phyloP scores from a whole-genome alignment of 2,329 filamentous ascomycete species.

The Fusarium neocosmosporiellum region DNA sequence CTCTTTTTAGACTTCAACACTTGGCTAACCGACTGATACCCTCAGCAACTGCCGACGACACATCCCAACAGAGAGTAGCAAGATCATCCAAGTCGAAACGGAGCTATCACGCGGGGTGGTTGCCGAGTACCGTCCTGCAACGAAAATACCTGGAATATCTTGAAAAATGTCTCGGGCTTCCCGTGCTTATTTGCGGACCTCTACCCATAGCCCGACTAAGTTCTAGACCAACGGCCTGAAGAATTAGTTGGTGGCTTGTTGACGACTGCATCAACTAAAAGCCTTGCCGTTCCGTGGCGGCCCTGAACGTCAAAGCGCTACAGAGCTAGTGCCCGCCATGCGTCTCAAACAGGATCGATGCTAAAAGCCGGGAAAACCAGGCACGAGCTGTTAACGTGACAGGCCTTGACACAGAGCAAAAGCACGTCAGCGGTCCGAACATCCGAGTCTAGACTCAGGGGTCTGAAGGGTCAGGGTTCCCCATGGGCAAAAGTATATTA shows the following conservation, averaged over 20 bases:
- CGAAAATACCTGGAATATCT: not conserved
- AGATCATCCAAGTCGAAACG: not conserved
- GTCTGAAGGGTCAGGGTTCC: not conserved
- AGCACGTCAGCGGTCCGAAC: not conserved
- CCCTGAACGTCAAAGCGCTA: not conserved
- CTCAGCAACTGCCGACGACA: not conserved
- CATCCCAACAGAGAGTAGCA: not conserved
- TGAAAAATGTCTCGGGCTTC: not conserved
- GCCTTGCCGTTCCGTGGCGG: not conserved
- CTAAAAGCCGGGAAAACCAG: not conserved
- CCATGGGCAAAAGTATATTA: not conserved
- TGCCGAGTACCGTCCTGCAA: not conserved
- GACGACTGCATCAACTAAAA: not conserved
- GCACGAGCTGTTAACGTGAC: not conserved
- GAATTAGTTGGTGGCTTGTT: not conserved
- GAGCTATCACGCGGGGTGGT: not conserved
- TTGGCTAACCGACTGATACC: not conserved
- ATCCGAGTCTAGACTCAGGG: not conserved
- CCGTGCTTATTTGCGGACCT: not conserved
- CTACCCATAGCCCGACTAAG: not conserved
- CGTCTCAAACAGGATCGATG: not conserved
- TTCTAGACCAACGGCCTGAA: not conserved
- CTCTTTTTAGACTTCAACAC: conserved; percentile 1
- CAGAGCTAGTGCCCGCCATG: not conserved
- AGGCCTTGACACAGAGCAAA: not conserved